Conservation (phyloP, 1,284 basidiomycete genomes). For the Athelia psychrophila region DNA sequence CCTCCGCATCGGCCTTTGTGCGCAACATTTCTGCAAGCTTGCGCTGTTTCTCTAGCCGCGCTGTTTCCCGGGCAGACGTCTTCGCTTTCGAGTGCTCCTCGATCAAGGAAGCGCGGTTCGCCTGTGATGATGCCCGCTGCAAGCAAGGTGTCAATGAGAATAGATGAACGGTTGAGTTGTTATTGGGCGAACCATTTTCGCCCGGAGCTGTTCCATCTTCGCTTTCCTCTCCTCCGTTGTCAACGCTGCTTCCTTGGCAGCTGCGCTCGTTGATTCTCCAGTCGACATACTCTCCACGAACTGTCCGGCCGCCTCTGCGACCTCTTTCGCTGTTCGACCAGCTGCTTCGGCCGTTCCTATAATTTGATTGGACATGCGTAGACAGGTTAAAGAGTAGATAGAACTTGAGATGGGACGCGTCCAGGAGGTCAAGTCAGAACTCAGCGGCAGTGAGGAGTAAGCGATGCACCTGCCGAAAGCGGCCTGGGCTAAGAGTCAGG, state of each 20-base stretch:
- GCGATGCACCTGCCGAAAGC: too few species aligned
- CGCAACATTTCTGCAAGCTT: constrained; percentile 88
- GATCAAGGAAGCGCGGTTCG: constrained; percentile 81
- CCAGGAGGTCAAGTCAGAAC: too few species aligned
- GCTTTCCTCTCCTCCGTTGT: constrained; percentile 74
- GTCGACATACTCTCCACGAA: constrained; percentile 7
- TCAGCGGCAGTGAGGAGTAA: too few species aligned
- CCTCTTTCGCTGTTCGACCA: neutral
- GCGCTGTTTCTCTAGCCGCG: constrained; percentile 82
- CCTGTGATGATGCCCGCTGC: constrained; percentile 74
- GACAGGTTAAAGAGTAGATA: too few species aligned
- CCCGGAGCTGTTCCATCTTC: constrained; percentile 73
- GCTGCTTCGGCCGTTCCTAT: neutral
- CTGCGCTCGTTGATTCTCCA: neutral
- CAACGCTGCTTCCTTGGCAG: constrained; percentile 18
- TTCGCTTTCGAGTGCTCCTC: constrained; percentile 80
- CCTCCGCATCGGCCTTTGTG: constrained; percentile 84
- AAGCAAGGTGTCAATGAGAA: constrained; percentile 1
- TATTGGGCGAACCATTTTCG: constrained; percentile 65
- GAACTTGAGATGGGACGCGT: too few species aligned
- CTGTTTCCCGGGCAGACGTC: constrained; percentile 71
- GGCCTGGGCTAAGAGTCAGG: too few species aligned
- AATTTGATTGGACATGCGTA: too few species aligned
- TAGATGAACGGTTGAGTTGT: neutral
- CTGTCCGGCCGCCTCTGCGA: neutral